These are phyloP conservation scores for Trichoderma oligosporum DNA, from an alignment of 2,329 filamentous ascomycete species.

Conservation along the genomic window DNA sequence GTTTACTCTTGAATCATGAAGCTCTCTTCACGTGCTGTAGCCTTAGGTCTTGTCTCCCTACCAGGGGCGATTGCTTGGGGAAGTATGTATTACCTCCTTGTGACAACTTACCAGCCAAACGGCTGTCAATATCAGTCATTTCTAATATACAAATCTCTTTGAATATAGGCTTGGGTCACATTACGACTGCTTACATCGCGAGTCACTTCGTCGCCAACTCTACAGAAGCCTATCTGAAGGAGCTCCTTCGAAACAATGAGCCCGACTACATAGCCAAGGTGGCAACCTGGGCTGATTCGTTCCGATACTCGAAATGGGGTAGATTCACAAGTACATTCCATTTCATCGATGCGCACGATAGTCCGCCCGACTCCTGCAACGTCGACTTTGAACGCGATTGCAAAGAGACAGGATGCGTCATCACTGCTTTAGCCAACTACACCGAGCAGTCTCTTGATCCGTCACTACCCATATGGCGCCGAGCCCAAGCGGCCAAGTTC, in stretches of 20 bases:
- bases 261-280: slow-evolving; percentile 59
- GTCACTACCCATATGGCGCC: slow-evolving; percentile 42
- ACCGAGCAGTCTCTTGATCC: slow-evolving; percentile 52
- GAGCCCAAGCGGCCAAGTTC: slow-evolving; percentile 61
- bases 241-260: slow-evolving; percentile 51
- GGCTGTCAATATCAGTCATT: not conserved
- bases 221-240: slow-evolving; percentile 55
- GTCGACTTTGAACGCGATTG: slow-evolving; percentile 60
- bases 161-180: slow-evolving; percentile 56
- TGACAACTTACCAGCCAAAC: not conserved
- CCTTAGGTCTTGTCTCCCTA: slow-evolving; percentile 32
- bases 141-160: slow-evolving; percentile 1
- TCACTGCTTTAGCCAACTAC: slow-evolving; percentile 59
- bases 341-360: slow-evolving; percentile 66
- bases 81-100: slow-evolving; percentile 32
- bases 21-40: slow-evolving; percentile 29
- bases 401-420: slow-evolving; percentile 57
- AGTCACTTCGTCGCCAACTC: slow-evolving; percentile 54
- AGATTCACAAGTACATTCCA: slow-evolving; percentile 60
- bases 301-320: slow-evolving; percentile 61
- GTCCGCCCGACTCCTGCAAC: slow-evolving; percentile 54
- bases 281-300: slow-evolving; percentile 64
- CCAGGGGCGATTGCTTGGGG: slow-evolving; percentile 41
- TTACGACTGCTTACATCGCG: slow-evolving; percentile 62
- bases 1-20: slow-evolving; percentile 30